A percentile compares a stretch with the other conserved stretches of the same genome.
These are phyloP conservation scores for Ceratobasidium sp. DNA, from an alignment of 1,284 basidiomycete genomes.

Conservation along the genomic window DNA sequence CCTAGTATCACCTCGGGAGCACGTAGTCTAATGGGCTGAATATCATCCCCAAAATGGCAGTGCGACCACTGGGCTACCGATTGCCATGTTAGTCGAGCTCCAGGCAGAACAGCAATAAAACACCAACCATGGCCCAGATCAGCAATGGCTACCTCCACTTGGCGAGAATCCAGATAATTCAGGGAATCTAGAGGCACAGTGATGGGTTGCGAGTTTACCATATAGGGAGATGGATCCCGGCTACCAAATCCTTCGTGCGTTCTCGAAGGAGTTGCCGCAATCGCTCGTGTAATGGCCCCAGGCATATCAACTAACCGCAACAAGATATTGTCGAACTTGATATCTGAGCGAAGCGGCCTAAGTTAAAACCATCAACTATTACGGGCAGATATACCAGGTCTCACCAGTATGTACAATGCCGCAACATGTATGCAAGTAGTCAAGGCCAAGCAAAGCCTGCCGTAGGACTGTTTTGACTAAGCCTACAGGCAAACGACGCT, in stretches of 20 bases:
- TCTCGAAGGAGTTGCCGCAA: not conserved
- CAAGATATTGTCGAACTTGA: constrained; percentile 98
- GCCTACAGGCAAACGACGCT: constrained; percentile 85
- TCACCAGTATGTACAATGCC: constrained; percentile 89
- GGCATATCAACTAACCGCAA: constrained; percentile 60
- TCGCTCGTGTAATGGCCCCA: too few relatives aligned
- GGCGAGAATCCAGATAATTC: not conserved
- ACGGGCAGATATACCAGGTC: not conserved
- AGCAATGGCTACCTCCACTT: not conserved
- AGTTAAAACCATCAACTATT: not conserved
- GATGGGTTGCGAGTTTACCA: not conserved
- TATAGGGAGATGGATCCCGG: not conserved
- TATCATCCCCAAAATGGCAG: not conserved
- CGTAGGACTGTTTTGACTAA: constrained; percentile 97
- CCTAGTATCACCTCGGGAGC: constrained; percentile 18
- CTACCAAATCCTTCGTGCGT: not conserved
- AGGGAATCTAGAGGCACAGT: not conserved
- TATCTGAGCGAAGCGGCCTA: constrained; percentile 59
- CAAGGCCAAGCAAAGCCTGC: constrained; percentile 93
- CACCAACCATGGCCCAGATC: not conserved
- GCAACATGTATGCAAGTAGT: constrained; percentile 98
- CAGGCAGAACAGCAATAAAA: not conserved
- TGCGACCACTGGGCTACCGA: not conserved
- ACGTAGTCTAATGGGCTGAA: not conserved
- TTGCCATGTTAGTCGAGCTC: not conserved